phyloP scores from a whole-genome alignment of 2,329 filamentous ascomycete genomes.

The Claviceps sp. region DNA sequence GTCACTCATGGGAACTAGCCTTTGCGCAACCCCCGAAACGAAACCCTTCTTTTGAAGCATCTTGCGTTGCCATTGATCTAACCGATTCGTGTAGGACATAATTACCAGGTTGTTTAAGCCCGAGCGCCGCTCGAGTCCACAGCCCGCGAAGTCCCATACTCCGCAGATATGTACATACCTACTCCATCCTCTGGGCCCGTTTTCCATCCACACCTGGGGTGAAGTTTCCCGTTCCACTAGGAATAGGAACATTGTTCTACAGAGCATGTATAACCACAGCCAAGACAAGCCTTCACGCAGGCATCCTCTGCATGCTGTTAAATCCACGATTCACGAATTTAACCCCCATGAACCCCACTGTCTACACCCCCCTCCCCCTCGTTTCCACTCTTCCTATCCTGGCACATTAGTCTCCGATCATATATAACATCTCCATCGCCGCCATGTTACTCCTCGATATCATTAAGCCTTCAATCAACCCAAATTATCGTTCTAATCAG shows the following conservation, averaged over 20 bases:
- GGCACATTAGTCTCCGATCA: conserved; percentile 7
- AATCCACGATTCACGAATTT: neutral
- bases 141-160: conserved; percentile 1
- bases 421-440: conserved; percentile 8
- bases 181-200: neutral
- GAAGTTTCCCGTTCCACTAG: conserved; percentile 6
- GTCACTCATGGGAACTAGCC: neutral
- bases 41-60: conserved; percentile 2
- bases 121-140: conserved; percentile 8
- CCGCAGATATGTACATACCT: no score
- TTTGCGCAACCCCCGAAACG: conserved; percentile 5
- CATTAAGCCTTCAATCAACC: conserved; percentile 2
- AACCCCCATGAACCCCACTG: conserved; percentile 2
- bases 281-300: no score
- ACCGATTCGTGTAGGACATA: conserved; percentile 10
- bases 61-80: conserved; percentile 7
- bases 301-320: neutral
- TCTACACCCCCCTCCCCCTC: neutral
- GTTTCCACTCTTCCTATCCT: conserved; percentile 2
- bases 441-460: conserved; percentile 3
- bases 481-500: neutral
- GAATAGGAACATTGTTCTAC: neutral
- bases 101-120: conserved; percentile 6
- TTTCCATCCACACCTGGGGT: conserved; percentile 1
- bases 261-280: no score